Evolutionary conservation across 768 basidiomycete species (phyloP).

Genomic region (Cystofilobasidium macerans): DNA sequence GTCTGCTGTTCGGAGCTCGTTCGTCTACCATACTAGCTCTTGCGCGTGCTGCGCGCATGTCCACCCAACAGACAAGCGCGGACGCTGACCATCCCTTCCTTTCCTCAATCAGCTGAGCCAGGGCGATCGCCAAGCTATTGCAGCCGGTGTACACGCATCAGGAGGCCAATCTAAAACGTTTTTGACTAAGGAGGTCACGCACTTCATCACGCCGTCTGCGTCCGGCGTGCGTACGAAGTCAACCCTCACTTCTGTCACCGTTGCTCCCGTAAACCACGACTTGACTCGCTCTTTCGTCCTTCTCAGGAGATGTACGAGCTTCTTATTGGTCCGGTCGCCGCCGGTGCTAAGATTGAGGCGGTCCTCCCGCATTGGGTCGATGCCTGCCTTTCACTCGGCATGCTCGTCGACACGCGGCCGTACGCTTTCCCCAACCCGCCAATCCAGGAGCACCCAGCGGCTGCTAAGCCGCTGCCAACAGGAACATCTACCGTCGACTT

Average conservation of each 20-base stretch:
- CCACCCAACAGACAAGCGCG: not conserved
- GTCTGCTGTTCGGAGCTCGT: conserved; percentile 58
- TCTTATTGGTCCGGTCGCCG: conserved; percentile 43
- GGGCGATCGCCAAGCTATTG: conserved; percentile 60
- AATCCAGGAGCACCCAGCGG: conserved; percentile 40
- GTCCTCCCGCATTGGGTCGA: conserved; percentile 92
- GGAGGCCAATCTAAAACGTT: conserved; percentile 72
- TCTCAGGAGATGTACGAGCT: conserved; percentile 47
- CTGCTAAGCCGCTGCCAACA: not conserved
- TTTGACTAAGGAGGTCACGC: conserved; percentile 75
- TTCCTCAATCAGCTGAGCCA: conserved; percentile 44
- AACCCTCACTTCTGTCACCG: too few relatives aligned
- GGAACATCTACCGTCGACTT: too few relatives aligned
- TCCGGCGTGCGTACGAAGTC: conserved; percentile 32
- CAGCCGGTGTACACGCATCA: conserved; percentile 57
- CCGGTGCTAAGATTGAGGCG: conserved; percentile 46
- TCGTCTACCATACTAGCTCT: conserved; percentile 24
- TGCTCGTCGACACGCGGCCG: conserved; percentile 30
- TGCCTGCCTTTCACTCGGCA: conserved; percentile 43
- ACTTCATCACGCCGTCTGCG: conserved; percentile 56
- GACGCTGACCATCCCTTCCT: not conserved
- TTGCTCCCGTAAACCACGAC: too few relatives aligned
- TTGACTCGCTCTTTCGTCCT: too few relatives aligned
- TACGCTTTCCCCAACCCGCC: conserved; percentile 53
- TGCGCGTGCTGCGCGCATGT: not conserved